A percentile compares a stretch with the other conserved stretches of the same genome.
phyloP scores from a whole-genome alignment of 129 eudicot genomes.

The Artemisia annua region DNA sequence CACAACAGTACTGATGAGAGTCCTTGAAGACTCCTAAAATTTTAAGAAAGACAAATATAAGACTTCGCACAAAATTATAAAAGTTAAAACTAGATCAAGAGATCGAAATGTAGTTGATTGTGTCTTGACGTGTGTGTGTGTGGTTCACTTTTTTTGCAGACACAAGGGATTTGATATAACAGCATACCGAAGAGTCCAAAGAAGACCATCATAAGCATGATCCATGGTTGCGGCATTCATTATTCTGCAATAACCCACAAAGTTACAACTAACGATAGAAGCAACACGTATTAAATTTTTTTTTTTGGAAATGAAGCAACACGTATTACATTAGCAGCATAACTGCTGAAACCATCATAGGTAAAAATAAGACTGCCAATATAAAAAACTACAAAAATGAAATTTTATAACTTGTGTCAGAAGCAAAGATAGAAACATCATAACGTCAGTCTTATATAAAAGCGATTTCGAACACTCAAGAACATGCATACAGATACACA shows the following conservation, averaged over 20 bases:
- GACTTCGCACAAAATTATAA: conserved; percentile 10
- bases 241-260: conserved; percentile 51
- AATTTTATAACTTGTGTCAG: neutral
- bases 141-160: conserved; percentile 12
- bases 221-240: conserved; percentile 72
- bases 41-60: conserved; percentile 17
- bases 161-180: neutral
- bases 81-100: conserved; percentile 17
- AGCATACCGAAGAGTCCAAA: conserved; percentile 89
- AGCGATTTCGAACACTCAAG: neutral
- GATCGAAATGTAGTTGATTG: conserved; percentile 14
- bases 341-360: neutral
- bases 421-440: conserved; percentile 17
- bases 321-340: conserved; percentile 6
- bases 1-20: conserved; percentile 61
- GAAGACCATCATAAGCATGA: conserved; percentile 80
- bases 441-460: neutral
- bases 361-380: conserved; percentile 12
- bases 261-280: neutral
- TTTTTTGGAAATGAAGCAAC: too few relatives aligned
- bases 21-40: conserved; percentile 74
- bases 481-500: neutral
- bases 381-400: neutral
- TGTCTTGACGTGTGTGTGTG: conserved; percentile 19
- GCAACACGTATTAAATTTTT: conserved; percentile 12